phyloP scores from a whole-genome alignment of 192 early-diverging fungal genomes.

The Endogone sp. region DNA sequence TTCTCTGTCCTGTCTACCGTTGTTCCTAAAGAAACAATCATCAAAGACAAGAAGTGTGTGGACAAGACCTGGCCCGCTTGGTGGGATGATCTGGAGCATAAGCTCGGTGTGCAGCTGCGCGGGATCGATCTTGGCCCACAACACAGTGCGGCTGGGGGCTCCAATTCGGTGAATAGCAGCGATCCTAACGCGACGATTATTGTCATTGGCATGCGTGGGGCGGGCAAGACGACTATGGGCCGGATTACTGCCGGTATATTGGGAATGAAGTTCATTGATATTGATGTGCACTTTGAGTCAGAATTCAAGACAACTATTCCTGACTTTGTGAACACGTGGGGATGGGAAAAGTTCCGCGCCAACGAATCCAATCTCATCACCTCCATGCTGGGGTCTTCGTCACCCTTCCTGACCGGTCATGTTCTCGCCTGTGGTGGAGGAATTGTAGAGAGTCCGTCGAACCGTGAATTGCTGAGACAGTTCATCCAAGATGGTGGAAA shows the following conservation, averaged over 20 bases:
- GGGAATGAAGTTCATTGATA: constrained; percentile 77
- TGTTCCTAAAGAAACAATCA: constrained; percentile 65
- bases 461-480: constrained; percentile 61
- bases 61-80: constrained; percentile 99
- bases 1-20: constrained; percentile 82
- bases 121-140: constrained; percentile 49
- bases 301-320: constrained; percentile 69
- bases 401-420: constrained; percentile 48
- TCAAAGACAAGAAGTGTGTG: constrained; percentile 94
- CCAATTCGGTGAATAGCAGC: background rate
- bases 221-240: constrained; percentile 90
- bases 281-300: constrained; percentile 81
- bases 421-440: constrained; percentile 95
- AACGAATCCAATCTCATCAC: constrained; percentile 71
- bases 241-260: constrained; percentile 63
- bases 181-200: constrained; percentile 62
- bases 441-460: constrained; percentile 78
- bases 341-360: constrained; percentile 86
- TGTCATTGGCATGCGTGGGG: constrained; percentile 99
- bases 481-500: constrained; percentile 51
- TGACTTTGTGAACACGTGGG: constrained; percentile 68
- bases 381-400: constrained; percentile 46
- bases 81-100: constrained; percentile 93
- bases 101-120: constrained; percentile 59
- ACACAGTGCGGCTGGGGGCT: background rate